Conservation (phyloP, 1,284 basidiomycete species). For the Apiotrichum mycotoxinovorans region DNA sequence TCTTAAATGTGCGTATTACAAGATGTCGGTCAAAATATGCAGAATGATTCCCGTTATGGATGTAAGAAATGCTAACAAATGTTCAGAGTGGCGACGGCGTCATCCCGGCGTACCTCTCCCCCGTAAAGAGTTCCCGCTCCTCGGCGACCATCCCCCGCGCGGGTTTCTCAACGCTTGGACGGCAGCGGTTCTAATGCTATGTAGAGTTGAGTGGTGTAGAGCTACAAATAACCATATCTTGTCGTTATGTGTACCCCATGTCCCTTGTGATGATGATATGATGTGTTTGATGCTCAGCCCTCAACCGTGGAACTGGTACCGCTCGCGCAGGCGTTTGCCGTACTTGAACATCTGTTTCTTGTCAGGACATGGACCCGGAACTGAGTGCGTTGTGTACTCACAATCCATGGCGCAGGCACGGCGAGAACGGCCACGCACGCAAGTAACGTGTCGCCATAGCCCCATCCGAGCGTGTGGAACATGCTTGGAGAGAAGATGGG, state of each 20-base stretch:
- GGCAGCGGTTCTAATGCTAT: conserved; percentile 5
- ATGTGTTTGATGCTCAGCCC: neutral
- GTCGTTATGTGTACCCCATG: no score
- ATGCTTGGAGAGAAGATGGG: conserved; percentile 51
- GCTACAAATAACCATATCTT: no score
- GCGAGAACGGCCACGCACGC: conserved; percentile 47
- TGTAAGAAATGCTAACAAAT: no score
- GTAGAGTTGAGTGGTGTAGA: neutral
- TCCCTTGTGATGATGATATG: no score
- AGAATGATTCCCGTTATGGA: no score
- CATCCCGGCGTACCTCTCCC: conserved; percentile 40
- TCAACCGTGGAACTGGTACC: conserved; percentile 37
- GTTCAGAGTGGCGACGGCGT: conserved; percentile 45
- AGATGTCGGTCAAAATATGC: neutral
- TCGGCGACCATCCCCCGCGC: conserved; percentile 33
- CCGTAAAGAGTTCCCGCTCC: conserved; percentile 18
- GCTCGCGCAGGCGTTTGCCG: conserved; percentile 46
- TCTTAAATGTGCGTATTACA: conserved; percentile 39
- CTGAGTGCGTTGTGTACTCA: no score
- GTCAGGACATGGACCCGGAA: no score
- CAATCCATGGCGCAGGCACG: conserved; percentile 49
- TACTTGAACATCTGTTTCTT: conserved; percentile 47
- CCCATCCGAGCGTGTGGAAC: conserved; percentile 52
- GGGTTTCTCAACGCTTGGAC: conserved; percentile 23
- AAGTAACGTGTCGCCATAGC: conserved; percentile 50